phyloP scores from a whole-genome alignment of 352 stramenopile genomes.

The Pythium biforme region DNA sequence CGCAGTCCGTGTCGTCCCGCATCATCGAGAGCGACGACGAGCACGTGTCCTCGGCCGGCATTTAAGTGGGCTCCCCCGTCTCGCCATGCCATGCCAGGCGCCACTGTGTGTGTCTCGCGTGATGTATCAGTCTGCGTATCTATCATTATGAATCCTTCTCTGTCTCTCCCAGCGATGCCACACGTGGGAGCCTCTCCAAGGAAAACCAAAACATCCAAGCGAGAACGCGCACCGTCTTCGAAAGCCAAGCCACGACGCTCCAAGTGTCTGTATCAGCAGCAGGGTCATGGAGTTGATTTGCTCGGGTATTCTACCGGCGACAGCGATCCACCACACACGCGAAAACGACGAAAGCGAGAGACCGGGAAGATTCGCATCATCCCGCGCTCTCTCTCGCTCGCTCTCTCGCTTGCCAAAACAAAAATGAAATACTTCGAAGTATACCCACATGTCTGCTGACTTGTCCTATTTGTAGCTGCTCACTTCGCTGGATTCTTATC shows the following conservation, averaged over 20 bases:
- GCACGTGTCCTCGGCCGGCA: constrained; percentile 23
- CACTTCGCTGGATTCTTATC: neutral
- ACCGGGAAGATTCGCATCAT: no score
- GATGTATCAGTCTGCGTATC: constrained; percentile 16
- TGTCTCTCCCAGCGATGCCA: neutral
- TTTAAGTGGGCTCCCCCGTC: constrained; percentile 14
- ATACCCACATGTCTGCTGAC: neutral
- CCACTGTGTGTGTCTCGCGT: constrained; percentile 10
- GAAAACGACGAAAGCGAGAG: no score
- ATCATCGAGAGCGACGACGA: constrained; percentile 24
- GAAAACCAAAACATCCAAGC: constrained; percentile 1
- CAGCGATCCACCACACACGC: no score
- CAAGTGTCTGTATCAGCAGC: no score
- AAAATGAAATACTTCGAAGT: no score
- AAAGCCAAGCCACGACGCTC: no score
- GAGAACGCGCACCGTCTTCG: no score
- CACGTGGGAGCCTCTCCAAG: neutral
- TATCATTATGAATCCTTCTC: constrained; percentile 22
- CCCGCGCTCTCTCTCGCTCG: no score
- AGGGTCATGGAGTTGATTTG: no score
- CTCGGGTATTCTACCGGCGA: no score
- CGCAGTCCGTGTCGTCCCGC: constrained; percentile 17
- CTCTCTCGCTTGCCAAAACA: neutral
- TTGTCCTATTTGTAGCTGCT: neutral
- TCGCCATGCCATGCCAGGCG: no score